Evolutionary conservation across 805 yeast species (phyloP), one percentile per base, ranked within the genome.

Genomic region (Candida montana): DNA sequence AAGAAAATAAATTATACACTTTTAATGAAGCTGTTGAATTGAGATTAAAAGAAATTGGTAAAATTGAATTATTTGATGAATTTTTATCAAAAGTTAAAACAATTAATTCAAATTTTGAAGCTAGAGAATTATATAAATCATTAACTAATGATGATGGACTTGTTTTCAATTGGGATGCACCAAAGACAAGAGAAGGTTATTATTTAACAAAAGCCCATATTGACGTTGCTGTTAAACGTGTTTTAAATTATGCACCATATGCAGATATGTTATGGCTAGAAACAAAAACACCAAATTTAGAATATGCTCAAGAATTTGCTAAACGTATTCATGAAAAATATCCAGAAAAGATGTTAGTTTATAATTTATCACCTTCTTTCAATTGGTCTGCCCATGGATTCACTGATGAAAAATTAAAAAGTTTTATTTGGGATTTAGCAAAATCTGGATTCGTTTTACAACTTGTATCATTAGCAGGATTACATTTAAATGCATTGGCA

Each of bases 231-330:
- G 60, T 78, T 33, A 69, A 73, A 51, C 65, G 84, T 41, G 74
- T 77, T 0, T 54, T 75, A 21, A 67, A 68, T 1, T 79, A 65
- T 55, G 77, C 81, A 6, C 83, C 82, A 12, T 73, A 74, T 45
- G 70, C 82, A 11, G 84, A 78, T 44, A 55, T 76, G 54, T 56
- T 79, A 18, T 79, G 84, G 84, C 62, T 78, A 15, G 83, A 79
- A 52, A 79, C 83, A 29, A 76, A 77, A 55, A 67, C 71, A 4
- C 84, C 84, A 16, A 70, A 77, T 49, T 55, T 77, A 37, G 47
- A 42, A 66, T 77, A 44, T 21, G 47, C 47, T 3, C 42, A 44
- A 31, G 47, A 44, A 16, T 46, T 46, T 32, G 76, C 81, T 19
- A 55, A 61, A 18, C 58, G 59, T 37, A 69, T 79, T 44, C 77